Base-by-base conservation (phyloP, 2,329 filamentous ascomycete species). In the Rutstroemia sp. region DNA sequence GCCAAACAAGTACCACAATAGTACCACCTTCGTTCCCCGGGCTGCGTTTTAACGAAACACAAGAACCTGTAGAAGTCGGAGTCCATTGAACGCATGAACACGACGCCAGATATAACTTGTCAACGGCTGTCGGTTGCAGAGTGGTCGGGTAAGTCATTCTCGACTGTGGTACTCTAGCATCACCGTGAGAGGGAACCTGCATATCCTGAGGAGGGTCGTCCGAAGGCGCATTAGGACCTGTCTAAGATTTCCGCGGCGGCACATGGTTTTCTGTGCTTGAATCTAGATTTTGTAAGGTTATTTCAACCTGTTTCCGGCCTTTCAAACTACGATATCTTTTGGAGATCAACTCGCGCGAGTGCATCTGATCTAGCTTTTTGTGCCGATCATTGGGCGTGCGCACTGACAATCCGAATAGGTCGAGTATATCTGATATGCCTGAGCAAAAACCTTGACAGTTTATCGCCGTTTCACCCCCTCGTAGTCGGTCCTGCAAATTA, bases 401-500 rank as follows among this genome's bases (percentile, higher is more conserved):
- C 62, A 64, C 65, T 66, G 62, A 67, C 63, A 39, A 37, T 54
- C 48, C 27, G 18, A 38, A 42, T 54, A 59, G 59, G 38, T 57
- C 59, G 52, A 64, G 63, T 63, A 68, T 66, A 68, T 62, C 51
- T 44, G 53, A 57, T 41, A 62, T 62, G 62, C 60, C 63, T 12
- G 10, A 34, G 12, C 30, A 34, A 34, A 34, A 34, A 34, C 30
- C 30, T 34, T 34, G 30, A 34, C 30, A 34, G 30, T 34, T 34
- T 34, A 34, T 34, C 30, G 30, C 10, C 59, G 66, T 67, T 66
- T 66, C 65, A 66, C 34, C 49, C 58, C 19, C 41, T 49, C 46
- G 19, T 14, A 44, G 27, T 37, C 27, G 45, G 25, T 25, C 52
- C 23, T 47, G 44, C 44, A 47, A 27, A 23, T 16, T n/a, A 19